Evolutionary conservation across 495 filamentous ascomycete genomes (phyloP).

Genomic region (Penicillium riverlandense): DNA sequence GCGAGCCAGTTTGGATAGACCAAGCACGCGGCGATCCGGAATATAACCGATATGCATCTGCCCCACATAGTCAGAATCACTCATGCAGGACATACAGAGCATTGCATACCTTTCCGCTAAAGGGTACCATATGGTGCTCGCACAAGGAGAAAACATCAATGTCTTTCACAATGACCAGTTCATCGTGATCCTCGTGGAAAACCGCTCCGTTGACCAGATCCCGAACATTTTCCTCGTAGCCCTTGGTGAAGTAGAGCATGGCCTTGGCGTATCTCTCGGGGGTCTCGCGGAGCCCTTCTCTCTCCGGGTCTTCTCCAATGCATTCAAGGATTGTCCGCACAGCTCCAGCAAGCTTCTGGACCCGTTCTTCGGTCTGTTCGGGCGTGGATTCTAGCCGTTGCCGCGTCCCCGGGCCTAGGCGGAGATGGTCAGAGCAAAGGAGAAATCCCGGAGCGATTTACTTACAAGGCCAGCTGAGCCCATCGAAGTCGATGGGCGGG

Average conservation of each 20-base stretch:
- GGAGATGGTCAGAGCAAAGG: neutral
- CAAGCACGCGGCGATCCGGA: conserved; percentile 75
- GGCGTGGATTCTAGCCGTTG: conserved; percentile 71
- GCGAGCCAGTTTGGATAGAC: conserved; percentile 89
- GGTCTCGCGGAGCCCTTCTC: conserved; percentile 81
- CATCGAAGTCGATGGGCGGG: conserved; percentile 64
- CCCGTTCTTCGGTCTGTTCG: conserved; percentile 60
- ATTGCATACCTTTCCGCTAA: conserved; percentile 75
- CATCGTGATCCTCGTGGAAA: conserved; percentile 95
- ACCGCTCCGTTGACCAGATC: conserved; percentile 93
- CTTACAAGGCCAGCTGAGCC: conserved; percentile 66
- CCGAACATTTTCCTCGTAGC: conserved; percentile 91
- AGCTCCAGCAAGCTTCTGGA: conserved; percentile 76
- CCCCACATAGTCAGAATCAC: conserved; percentile 9
- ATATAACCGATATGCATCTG: conserved; percentile 99
- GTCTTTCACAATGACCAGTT: conserved; percentile 95
- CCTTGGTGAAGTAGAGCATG: conserved; percentile 98
- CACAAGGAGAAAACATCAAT: conserved; percentile 95
- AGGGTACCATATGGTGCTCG: conserved; percentile 97
- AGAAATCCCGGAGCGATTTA: conserved; percentile 3
- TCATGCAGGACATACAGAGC: conserved; percentile 4
- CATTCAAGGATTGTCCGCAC: conserved; percentile 90
- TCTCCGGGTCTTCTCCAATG: conserved; percentile 88
- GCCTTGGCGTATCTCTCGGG: conserved; percentile 91
- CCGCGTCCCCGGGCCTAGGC: conserved; percentile 66